Base-by-base conservation (phyloP, 2,329 filamentous ascomycete genomes). In the Colletotrichum incanum region DNA sequence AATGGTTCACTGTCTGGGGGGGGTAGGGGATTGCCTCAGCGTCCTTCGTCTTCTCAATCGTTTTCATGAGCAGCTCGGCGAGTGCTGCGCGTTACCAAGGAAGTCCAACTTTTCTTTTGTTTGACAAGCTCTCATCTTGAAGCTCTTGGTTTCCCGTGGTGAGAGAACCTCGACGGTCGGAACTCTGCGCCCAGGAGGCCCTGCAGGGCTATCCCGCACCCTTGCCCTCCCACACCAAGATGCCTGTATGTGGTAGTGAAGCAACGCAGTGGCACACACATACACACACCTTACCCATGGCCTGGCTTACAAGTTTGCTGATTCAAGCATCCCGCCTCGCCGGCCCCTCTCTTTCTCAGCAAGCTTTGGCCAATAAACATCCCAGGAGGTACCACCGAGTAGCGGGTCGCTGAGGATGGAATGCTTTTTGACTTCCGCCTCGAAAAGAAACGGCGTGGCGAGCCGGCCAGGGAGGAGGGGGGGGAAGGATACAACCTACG, bases 161-260 rank as follows among this genome's bases (percentile, higher is more conserved):
- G 41, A 43, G 14, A 20, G 41, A 43, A 20, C 14, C 14, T 18
- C 26, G 3, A 18, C 9, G 52, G 52, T 23, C 12, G 31, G 20
- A 16, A 23, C 31, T 56, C 52, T 28, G 16, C 16, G 28, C 39
- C 28, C 63, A 14, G 18, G 14, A 12, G 16, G 63, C 49, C 63
- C 47, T 61, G 56, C 47, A 67, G 41, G 41, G 63, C 54, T 56
- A 12, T 58, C 7, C 52, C 55, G 20, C 12, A 68, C 50, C 64
- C 68, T 56, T 67, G 64, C 59, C 28, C 28, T 39, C 50, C 45
- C 34, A 26, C 34, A 16, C 47, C 55, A 31, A 41, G 31, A 45
- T 47, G 43, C 67, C 28, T 61, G 55, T 41, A 67, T 61, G 47
- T 31, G 60, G 34, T 54, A 50, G 56, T 56, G 49, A 67, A 54